phyloP scores from a whole-genome alignment of 202 grass and related monocot species.

The Zizania palustris region DNA sequence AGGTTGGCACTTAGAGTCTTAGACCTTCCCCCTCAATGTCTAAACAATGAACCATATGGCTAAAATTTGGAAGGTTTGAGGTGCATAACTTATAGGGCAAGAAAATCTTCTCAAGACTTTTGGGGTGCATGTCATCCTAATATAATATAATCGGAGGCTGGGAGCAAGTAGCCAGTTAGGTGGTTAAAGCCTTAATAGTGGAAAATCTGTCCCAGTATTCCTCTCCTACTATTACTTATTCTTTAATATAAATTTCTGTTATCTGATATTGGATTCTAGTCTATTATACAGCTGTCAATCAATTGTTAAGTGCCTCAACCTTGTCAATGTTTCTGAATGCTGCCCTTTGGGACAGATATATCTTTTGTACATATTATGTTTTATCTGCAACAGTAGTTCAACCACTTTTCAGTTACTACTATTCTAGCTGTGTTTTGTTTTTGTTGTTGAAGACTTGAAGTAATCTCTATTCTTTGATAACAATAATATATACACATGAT shows the following conservation, averaged over 20 bases:
- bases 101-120: background rate
- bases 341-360: background rate
- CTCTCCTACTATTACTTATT: background rate
- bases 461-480: conserved; percentile 3
- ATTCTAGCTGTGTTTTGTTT: conserved; percentile 7
- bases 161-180: background rate
- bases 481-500: conserved; percentile 27
- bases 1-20: background rate
- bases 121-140: background rate
- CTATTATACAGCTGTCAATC: conserved; percentile 5
- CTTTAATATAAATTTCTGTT: background rate
- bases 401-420: conserved; percentile 14
- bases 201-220: background rate
- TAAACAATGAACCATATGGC: background rate
- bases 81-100: background rate
- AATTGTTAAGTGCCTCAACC: background rate
- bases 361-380: conserved; percentile 13
- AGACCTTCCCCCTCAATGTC: background rate
- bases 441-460: conserved; percentile 3
- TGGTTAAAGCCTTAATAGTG: background rate
- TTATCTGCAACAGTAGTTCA: conserved; percentile 8
- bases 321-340: background rate
- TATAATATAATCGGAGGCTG: background rate
- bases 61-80: background rate
- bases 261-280: conserved; percentile 8